These are phyloP conservation scores for Chytriomyces sp. DNA, from an alignment of 192 early-diverging fungal species.

Conservation along the genomic window DNA sequence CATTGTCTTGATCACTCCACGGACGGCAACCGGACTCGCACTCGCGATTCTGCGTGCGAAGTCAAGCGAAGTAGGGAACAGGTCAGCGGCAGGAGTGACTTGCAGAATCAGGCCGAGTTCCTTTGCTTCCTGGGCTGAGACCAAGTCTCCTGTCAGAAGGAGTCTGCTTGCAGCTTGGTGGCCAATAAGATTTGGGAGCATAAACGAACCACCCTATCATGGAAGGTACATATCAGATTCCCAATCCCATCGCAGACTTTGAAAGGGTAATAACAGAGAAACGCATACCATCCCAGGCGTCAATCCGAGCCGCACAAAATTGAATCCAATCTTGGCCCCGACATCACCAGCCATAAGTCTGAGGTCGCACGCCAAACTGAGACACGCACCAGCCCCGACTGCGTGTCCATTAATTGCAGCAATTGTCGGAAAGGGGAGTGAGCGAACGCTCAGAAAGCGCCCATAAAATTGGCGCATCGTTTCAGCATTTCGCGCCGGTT, in stretches of 20 bases:
- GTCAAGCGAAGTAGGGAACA: constrained; percentile 3
- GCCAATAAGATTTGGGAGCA: constrained; percentile 36
- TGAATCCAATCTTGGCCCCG: constrained; percentile 36
- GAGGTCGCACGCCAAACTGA: constrained; percentile 25
- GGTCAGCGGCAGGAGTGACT: not conserved
- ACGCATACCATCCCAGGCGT: constrained; percentile 28
- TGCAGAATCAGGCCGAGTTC: constrained; percentile 25
- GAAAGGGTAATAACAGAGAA: no score
- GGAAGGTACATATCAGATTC: not conserved
- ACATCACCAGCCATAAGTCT: constrained; percentile 25
- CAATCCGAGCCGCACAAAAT: constrained; percentile 30
- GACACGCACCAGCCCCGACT: constrained; percentile 33
- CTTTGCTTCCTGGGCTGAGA: constrained; percentile 32
- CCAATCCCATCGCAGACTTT: no score
- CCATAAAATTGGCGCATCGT: constrained; percentile 36
- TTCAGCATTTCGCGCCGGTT: constrained; percentile 21
- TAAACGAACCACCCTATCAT: constrained; percentile 24
- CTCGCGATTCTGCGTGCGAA: constrained; percentile 33
- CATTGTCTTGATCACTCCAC: constrained; percentile 36
- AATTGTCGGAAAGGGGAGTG: constrained; percentile 30
- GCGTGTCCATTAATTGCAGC: constrained; percentile 43
- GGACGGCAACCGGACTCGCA: constrained; percentile 38
- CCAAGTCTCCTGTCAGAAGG: constrained; percentile 37
- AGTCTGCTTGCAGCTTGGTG: constrained; percentile 36
- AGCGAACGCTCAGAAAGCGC: constrained; percentile 32